phyloP scores from a whole-genome alignment of 208 protist genomes.

The Trypanosoma rangeli region DNA sequence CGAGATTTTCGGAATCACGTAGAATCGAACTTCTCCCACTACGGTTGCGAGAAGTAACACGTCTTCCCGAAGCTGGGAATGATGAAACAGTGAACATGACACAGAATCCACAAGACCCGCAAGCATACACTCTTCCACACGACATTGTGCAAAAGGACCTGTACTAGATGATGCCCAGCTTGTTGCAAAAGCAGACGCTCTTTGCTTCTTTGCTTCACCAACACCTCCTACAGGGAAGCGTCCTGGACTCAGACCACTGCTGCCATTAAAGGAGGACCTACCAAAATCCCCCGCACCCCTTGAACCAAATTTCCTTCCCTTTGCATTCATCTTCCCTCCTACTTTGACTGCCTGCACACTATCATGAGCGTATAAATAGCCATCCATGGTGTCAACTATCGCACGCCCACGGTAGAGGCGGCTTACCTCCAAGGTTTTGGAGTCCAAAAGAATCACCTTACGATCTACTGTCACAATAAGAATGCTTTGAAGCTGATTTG shows the following conservation, averaged over 20 bases:
- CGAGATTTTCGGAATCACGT: slow-evolving; percentile 35
- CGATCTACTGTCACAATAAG: slow-evolving; percentile 75
- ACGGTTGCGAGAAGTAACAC: slow-evolving; percentile 66
- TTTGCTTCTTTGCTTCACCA: slow-evolving; percentile 6
- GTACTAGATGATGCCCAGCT: slow-evolving; percentile 12
- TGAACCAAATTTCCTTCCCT: not conserved
- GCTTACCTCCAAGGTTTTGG: slow-evolving; percentile 64
- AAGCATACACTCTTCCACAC: slow-evolving; percentile 61
- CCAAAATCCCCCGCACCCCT: not conserved
- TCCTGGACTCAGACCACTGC: not conserved
- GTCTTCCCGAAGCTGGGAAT: slow-evolving; percentile 61
- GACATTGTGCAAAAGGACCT: slow-evolving; percentile 55
- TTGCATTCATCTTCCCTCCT: slow-evolving; percentile 34
- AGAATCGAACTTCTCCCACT: slow-evolving; percentile 64
- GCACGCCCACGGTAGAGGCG: slow-evolving; percentile 68
- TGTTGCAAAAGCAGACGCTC: not conserved
- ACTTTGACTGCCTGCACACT: slow-evolving; percentile 55
- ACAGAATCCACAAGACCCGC: slow-evolving; percentile 63
- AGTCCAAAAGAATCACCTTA: slow-evolving; percentile 63
- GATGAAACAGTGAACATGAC: slow-evolving; percentile 53
- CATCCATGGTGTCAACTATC: slow-evolving; percentile 41
- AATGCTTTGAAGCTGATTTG: slow-evolving; percentile 33
- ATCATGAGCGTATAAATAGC: slow-evolving; percentile 65
- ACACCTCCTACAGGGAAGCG: not conserved
- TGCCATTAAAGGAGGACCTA: not conserved